phyloP scores from a whole-genome alignment of 2,329 filamentous ascomycete species.

The Fusarium sp. region DNA sequence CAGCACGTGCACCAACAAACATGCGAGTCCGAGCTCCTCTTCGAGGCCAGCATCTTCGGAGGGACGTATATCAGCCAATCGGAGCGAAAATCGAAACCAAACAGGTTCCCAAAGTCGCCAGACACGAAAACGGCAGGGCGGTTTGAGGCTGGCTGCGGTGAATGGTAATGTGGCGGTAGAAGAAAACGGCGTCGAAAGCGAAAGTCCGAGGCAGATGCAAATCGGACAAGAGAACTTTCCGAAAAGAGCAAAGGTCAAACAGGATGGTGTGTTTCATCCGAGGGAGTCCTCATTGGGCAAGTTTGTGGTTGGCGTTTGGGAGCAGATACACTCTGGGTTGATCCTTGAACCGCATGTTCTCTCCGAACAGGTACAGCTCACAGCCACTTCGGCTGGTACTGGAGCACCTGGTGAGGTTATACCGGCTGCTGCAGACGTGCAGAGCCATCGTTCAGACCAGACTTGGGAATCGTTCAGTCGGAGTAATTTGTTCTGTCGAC shows the following conservation, averaged over 20 bases:
- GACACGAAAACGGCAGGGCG: background rate
- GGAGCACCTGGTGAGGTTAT: accelerated
- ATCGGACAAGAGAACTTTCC: background rate
- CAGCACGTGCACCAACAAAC: background rate
- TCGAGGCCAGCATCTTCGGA: background rate
- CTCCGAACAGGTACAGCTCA: background rate
- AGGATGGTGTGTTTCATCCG: background rate
- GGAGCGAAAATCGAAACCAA: background rate
- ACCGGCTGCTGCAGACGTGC: background rate
- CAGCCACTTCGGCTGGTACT: background rate
- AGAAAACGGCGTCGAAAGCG: background rate
- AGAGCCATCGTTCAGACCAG: background rate
- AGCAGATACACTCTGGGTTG: background rate
- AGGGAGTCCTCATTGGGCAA: background rate
- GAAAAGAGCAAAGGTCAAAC: background rate
- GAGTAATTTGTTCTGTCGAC: background rate
- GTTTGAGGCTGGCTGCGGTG: background rate
- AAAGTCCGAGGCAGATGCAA: background rate
- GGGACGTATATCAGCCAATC: background rate
- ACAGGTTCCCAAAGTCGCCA: background rate
- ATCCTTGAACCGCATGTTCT: background rate
- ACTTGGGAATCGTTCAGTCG: background rate
- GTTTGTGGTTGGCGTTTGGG: background rate
- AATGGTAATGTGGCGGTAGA: background rate
- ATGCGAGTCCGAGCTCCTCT: background rate